Conservation (phyloP, 352 stramenopile species). For the Phytopythium chamaehyphon region DNA sequence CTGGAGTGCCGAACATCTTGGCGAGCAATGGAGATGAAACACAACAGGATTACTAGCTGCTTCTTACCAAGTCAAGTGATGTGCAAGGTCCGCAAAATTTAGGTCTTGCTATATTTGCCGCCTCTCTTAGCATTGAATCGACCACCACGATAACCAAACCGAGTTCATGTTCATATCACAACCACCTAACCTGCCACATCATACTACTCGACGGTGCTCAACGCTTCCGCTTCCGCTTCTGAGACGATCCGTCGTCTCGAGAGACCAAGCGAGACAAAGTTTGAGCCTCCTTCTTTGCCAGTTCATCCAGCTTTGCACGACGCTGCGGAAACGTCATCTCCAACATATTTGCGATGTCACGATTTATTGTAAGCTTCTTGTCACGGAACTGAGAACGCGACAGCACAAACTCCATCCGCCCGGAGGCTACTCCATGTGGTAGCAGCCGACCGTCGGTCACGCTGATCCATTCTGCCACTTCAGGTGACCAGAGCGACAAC, state of each 20-base stretch:
- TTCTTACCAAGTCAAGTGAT: too few species aligned
- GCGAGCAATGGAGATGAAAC: too few species aligned
- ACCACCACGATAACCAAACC: too few species aligned
- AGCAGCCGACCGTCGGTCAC: conserved; percentile 67
- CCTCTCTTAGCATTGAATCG: too few species aligned
- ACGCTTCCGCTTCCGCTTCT: conserved; percentile 36
- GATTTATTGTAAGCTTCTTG: conserved; percentile 40
- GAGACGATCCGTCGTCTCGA: conserved; percentile 18
- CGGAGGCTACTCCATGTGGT: conserved; percentile 58
- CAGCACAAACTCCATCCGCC: conserved; percentile 36
- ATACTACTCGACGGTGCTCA: background rate
- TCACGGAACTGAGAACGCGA: conserved; percentile 33
- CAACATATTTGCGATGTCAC: conserved; percentile 39
- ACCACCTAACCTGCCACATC: background rate
- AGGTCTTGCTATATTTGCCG: too few species aligned
- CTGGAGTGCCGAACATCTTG: conserved; percentile 16
- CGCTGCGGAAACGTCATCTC: conserved; percentile 48
- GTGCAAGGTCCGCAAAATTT: too few species aligned
- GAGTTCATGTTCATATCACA: background rate
- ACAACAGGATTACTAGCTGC: too few species aligned
- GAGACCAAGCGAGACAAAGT: conserved; percentile 7
- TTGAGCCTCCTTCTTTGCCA: conserved; percentile 15
- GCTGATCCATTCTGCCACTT: conserved; percentile 66
- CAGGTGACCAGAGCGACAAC: conserved; percentile 53
- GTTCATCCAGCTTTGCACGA: conserved; percentile 21